Evolutionary conservation across 2,329 filamentous ascomycete species (phyloP), one percentile per base, ranked within the genome.

Genomic region (Biscogniauxia mediterranea): DNA sequence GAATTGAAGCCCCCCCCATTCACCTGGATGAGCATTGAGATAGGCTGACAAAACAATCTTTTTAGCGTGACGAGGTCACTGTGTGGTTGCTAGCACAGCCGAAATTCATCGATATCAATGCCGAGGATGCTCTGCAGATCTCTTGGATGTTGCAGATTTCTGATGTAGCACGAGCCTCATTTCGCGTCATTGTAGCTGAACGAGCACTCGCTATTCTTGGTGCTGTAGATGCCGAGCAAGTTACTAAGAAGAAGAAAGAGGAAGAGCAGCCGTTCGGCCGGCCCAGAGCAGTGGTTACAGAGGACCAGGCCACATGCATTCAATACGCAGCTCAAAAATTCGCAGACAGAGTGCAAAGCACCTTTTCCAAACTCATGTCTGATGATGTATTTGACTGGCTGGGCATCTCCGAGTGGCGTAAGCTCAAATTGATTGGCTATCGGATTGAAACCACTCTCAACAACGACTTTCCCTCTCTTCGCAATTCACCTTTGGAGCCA

Each of bases 41-140:
- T 17, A 54, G 23, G 9, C 54, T 66, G 50, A 71, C 20, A 70
- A 74, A n/a, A 46, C 38, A 15, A 5, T n/a, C 2, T 46, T 46
- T 46, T 46, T 62, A 67, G 73, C 80, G 72, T 63, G 80, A 85
- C 55, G 77, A 76, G 13, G 79, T 89, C 51, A 73, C 81, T 2
- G 78, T 80, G 32, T 91, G 89, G 88, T 77, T 90, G 11, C 79
- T 85, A 63, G 75, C 79, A 20, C 72, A 76, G 1, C 76, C 73
- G 0, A 90, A 78, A 1, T 87, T 91, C 65, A 79, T 90, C 15
- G 87, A 90, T 66, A 75, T 86, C 5, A 80, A 89, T 42, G 84
- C 88, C 0, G 88, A 90, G 66, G 81, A 85, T 56, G 76, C 82
- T 7, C 79, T 90, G 32, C 79, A 81, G 21, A 84, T 91, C 7